Base-by-base conservation (phyloP, 2,329 filamentous ascomycete genomes). In the Claviceps sp. region DNA sequence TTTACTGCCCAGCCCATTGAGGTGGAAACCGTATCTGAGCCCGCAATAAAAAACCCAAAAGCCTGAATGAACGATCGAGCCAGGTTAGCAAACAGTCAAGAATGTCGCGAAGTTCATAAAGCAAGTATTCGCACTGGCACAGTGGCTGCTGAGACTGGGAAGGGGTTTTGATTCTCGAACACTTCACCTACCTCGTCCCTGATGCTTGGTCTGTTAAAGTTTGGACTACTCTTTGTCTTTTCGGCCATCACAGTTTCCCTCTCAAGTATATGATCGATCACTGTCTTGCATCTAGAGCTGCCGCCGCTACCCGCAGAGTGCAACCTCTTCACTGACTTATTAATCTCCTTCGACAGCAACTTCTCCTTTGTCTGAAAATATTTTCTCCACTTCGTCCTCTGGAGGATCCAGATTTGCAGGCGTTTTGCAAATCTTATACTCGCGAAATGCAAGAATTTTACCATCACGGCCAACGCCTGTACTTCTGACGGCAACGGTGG, bases 171-270 rank as follows among this genome's bases (percentile, higher is more conserved):
- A n/a, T n/a, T n/a, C n/a, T 22, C 30, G n/a, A 26, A 26, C 30
- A 16, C n/a, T 11, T 11, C 5, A 44, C 41, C 24, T 46, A 58
- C 62, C 58, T 70, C 67, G 49, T 67, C 64, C 26, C 58, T 57
- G 16, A 69, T 64, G 1, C 53, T 56, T 8, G 55, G 51, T 1
- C 59, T 63, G 41, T 62, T 52, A 26, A 67, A 67, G 9, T 62
- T 46, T 0, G 65, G 65, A 16, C 54, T 41, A 3, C 65, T 57
- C 0, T 58, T 61, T 11, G 58, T 60, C 26, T 66, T 69, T 36
- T 60, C 53, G 0, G 67, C 65, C 0, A 60, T 54, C 1, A 50
- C 36, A 22, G 11, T 46, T 20, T 50, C 49, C 26, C 49, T 34
- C 24, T 20, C 22, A 5, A 41, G 38, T 4, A 42, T 4, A 49